Conservation (phyloP, 805 yeast species). For the Barnettozyma botsteinii region DNA sequence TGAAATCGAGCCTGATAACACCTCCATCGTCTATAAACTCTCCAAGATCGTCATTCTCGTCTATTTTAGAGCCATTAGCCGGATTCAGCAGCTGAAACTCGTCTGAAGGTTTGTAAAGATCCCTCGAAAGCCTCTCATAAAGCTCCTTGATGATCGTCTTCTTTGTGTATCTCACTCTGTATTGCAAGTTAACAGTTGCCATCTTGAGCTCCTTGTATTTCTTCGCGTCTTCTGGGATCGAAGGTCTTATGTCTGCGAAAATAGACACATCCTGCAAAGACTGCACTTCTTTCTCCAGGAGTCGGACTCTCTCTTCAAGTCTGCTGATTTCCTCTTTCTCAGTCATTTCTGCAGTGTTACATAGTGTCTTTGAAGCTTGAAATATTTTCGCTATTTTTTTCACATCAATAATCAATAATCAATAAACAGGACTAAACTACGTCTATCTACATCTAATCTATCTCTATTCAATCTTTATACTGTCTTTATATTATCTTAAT, state of each 20-base stretch:
- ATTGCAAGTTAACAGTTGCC: slow-evolving; percentile 16
- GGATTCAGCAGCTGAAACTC: slow-evolving; percentile 20
- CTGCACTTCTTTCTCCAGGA: slow-evolving; percentile 18
- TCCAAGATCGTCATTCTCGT: slow-evolving; percentile 14
- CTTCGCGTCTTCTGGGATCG: slow-evolving; percentile 14
- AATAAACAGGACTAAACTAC: too few relatives aligned
- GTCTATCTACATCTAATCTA: too few relatives aligned
- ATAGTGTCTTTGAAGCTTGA: too few relatives aligned
- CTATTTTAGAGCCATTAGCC: slow-evolving; percentile 13
- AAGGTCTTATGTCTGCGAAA: slow-evolving; percentile 24
- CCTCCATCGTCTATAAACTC: slow-evolving; percentile 12
- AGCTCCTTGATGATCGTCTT: slow-evolving; percentile 14
- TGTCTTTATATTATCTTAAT: too few relatives aligned
- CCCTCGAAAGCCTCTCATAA: slow-evolving; percentile 19
- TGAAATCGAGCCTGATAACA: slow-evolving; percentile 18
- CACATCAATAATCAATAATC: too few relatives aligned
- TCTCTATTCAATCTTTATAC: too few relatives aligned
- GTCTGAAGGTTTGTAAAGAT: slow-evolving; percentile 14
- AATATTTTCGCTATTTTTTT: too few relatives aligned
- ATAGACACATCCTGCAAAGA: slow-evolving; percentile 21
- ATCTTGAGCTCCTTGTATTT: slow-evolving; percentile 18
- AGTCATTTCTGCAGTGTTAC: too few relatives aligned
- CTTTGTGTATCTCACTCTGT: slow-evolving; percentile 15
- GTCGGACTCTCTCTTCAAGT: slow-evolving; percentile 5
- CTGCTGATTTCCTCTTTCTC: background rate